phyloP scores from a whole-genome alignment of 495 filamentous ascomycete genomes.

The Penicillium arizonense region DNA sequence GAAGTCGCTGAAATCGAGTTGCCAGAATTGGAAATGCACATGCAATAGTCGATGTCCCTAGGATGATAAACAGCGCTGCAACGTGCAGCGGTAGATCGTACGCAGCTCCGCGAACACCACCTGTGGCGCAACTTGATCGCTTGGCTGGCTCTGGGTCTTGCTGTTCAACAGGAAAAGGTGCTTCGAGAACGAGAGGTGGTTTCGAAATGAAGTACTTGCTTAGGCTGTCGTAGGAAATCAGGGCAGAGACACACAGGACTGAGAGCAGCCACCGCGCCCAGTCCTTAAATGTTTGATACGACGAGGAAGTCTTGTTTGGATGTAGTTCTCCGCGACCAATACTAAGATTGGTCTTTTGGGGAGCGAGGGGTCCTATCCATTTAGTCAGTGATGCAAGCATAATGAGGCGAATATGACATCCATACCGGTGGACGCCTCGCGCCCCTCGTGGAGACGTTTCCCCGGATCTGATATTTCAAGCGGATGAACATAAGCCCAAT shows the following conservation, averaged over 20 bases:
- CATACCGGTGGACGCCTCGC: constrained; percentile 32
- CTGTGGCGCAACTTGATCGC: constrained; percentile 25
- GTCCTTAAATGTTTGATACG: constrained; percentile 17
- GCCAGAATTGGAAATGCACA: constrained; percentile 43
- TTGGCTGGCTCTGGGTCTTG: constrained; percentile 1
- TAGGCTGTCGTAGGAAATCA: constrained; percentile 22
- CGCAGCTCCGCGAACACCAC: constrained; percentile 19
- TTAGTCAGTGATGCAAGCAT: neutral
- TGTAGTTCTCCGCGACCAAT: constrained; percentile 1
- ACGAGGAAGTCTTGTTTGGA: constrained; percentile 3
- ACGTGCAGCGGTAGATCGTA: constrained; percentile 65
- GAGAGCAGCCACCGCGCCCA: constrained; percentile 31
- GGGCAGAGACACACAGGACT: constrained; percentile 21
- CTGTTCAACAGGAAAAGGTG: constrained; percentile 2
- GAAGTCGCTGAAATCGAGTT: constrained; percentile 32
- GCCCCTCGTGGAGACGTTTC: neutral
- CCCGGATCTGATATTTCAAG: constrained; percentile 8
- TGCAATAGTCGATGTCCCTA: constrained; percentile 57
- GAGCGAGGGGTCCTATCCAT: constrained; percentile 23
- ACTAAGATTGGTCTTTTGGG: constrained; percentile 3
- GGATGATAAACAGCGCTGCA: constrained; percentile 65
- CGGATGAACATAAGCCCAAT: constrained; percentile 10
- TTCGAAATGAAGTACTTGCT: constrained; percentile 7
- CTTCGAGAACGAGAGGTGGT: neutral
- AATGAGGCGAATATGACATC: neutral